Conservation (phyloP, 2,329 filamentous ascomycete genomes). For the Cytospora chrysosperma region DNA sequence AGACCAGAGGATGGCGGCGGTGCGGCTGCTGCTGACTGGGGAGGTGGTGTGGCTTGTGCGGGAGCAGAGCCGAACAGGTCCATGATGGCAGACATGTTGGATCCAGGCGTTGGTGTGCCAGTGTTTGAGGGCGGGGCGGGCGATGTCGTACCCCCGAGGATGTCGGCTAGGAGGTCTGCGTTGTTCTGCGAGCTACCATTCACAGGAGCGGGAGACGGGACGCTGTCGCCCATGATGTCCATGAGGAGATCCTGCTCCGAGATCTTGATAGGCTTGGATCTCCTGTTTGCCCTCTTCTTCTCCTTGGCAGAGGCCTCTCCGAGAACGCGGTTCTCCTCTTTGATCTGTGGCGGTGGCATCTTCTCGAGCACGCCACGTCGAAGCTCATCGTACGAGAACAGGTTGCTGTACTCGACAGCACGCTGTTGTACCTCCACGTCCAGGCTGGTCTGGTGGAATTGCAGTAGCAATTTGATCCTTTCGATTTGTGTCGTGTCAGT, state of each 20-base stretch:
- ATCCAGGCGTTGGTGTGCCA: constrained; percentile 54
- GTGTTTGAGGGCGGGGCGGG: constrained; percentile 39
- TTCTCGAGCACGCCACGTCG: constrained; percentile 89
- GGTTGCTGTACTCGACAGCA: constrained; percentile 89
- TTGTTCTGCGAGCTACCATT: constrained; percentile 64
- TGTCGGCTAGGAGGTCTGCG: constrained; percentile 86
- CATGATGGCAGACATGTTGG: constrained; percentile 75
- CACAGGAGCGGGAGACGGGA: constrained; percentile 57
- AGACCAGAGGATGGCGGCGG: constrained; percentile 46
- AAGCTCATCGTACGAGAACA: constrained; percentile 89
- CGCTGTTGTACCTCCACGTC: constrained; percentile 96
- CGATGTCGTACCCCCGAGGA: constrained; percentile 72
- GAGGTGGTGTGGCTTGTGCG: constrained; percentile 35
- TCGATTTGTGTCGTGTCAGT: constrained; percentile 83
- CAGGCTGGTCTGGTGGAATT: constrained; percentile 77
- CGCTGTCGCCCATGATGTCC: constrained; percentile 81
- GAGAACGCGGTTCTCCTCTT: constrained; percentile 88
- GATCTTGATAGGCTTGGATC: constrained; percentile 74
- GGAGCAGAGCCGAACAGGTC: constrained; percentile 69
- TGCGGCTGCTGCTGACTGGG: constrained; percentile 44
- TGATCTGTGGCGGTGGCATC: constrained; percentile 96
- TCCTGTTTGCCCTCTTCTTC: constrained; percentile 68
- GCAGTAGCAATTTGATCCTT: constrained; percentile 75
- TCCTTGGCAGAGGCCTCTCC: constrained; percentile 69
- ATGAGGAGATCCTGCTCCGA: constrained; percentile 89